phyloP scores from a whole-genome alignment of 345 rosid species.

The Eucalyptus marginata region DNA sequence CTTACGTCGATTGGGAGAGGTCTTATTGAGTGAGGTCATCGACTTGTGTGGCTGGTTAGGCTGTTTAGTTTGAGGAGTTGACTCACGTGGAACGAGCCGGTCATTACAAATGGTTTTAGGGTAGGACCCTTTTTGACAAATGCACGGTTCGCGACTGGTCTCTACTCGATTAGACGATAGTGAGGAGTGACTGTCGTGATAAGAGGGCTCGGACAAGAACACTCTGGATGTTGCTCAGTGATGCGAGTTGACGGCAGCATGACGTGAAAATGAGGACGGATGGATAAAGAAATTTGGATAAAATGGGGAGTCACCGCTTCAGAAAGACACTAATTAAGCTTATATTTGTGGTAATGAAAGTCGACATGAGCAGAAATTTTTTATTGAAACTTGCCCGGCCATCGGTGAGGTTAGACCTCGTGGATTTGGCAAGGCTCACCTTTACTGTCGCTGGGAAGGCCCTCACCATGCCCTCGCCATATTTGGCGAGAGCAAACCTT shows the following conservation, averaged over 20 bases:
- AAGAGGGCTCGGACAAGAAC: background rate
- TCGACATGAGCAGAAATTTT: background rate
- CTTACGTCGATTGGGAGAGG: background rate
- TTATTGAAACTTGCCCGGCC: background rate
- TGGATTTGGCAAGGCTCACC: background rate
- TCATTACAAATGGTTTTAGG: background rate
- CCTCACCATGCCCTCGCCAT: no score
- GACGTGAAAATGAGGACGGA: background rate
- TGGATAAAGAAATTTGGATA: background rate
- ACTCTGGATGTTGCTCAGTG: background rate
- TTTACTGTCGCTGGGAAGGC: fast-evolving
- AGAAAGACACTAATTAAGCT: background rate
- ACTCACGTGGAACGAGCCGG: fast-evolving
- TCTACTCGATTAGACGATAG: background rate
- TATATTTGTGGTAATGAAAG: background rate
- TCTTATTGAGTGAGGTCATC: background rate
- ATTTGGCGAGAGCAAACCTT: background rate
- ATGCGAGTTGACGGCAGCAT: background rate
- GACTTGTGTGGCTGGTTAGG: background rate
- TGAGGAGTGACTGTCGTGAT: background rate
- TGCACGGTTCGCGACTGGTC: background rate
- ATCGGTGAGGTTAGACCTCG: fast-evolving
- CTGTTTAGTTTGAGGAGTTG: background rate
- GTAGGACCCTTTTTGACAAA: background rate
- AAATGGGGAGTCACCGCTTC: background rate